Conservation (phyloP, 306 rosid species). For the Ochetophila trinervis region DNA sequence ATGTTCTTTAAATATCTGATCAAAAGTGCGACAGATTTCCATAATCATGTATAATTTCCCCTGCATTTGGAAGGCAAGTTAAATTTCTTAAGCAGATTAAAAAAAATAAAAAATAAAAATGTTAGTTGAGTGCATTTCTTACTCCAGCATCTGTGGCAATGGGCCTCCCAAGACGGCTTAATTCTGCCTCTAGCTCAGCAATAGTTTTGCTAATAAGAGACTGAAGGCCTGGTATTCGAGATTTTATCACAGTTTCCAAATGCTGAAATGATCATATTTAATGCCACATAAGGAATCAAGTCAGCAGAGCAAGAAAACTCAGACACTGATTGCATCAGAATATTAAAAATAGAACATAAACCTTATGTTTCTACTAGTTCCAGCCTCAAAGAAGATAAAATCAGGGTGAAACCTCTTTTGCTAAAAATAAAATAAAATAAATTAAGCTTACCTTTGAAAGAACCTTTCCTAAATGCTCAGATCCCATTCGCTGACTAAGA, state of each 20-base stretch:
- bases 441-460: slow-evolving; percentile 37
- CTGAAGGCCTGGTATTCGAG: slow-evolving; percentile 45
- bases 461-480: slow-evolving; percentile 48
- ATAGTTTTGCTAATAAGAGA: slow-evolving; percentile 48
- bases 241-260: slow-evolving; percentile 44
- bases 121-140: slow-evolving; percentile 3
- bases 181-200: slow-evolving; percentile 38
- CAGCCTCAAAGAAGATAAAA: background rate
- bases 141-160: slow-evolving; percentile 49
- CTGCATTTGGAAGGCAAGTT: slow-evolving; percentile 10
- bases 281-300: background rate
- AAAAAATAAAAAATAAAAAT: no score
- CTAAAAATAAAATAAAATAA: background rate
- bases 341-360: background rate
- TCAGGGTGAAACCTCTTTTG: no score
- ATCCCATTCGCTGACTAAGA: slow-evolving; percentile 41
- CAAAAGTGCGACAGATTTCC: slow-evolving; percentile 49
- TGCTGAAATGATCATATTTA: slow-evolving; percentile 24
- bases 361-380: no score
- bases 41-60: slow-evolving; percentile 42
- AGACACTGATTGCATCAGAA: background rate
- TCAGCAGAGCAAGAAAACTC: background rate
- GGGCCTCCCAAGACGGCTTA: slow-evolving; percentile 41
- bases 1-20: slow-evolving; percentile 47
- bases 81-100: background rate